Conservation (phyloP, 192 early-diverging fungal species). For the Backusella luteola region DNA sequence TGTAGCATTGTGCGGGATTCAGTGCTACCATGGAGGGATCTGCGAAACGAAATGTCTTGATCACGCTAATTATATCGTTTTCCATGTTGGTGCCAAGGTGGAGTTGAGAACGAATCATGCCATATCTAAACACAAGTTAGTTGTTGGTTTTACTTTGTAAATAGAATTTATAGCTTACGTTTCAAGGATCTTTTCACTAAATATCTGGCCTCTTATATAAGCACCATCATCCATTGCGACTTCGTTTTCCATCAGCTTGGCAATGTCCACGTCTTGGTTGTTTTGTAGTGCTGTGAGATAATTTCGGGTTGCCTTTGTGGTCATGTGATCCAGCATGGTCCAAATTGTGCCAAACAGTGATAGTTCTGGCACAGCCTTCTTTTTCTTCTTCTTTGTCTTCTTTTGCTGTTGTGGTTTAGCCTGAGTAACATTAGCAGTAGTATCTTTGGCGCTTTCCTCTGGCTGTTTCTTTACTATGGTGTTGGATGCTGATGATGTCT, state of each 20-base stretch:
- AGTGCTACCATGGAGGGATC: constrained; percentile 33
- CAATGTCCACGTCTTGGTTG: not conserved
- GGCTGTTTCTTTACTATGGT: not conserved
- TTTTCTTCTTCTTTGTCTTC: constrained; percentile 14
- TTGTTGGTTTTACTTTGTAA: not conserved
- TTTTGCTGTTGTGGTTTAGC: not conserved
- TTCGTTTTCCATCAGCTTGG: not conserved
- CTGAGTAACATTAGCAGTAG: not conserved
- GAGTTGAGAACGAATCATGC: constrained; percentile 31
- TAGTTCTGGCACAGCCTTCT: constrained; percentile 26
- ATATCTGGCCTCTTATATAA: constrained; percentile 36
- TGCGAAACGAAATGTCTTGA: constrained; percentile 34
- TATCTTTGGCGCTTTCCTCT: not conserved
- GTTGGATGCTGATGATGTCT: not conserved
- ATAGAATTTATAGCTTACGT: constrained; percentile 21
- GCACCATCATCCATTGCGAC: constrained; percentile 6
- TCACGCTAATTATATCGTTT: constrained; percentile 36
- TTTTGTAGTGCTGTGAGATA: constrained; percentile 17
- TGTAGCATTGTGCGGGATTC: constrained; percentile 32
- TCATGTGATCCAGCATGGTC: constrained; percentile 41
- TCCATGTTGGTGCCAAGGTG: constrained; percentile 23
- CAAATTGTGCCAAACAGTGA: constrained; percentile 45
- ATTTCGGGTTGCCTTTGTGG: constrained; percentile 26
- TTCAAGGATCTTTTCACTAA: constrained; percentile 40
- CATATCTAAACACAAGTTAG: constrained; percentile 14